Percentiles rank a stretch among this genome's conserved stretches.
phyloP scores from a whole-genome alignment of 2,329 filamentous ascomycete genomes.

The Alternaria postmessia region DNA sequence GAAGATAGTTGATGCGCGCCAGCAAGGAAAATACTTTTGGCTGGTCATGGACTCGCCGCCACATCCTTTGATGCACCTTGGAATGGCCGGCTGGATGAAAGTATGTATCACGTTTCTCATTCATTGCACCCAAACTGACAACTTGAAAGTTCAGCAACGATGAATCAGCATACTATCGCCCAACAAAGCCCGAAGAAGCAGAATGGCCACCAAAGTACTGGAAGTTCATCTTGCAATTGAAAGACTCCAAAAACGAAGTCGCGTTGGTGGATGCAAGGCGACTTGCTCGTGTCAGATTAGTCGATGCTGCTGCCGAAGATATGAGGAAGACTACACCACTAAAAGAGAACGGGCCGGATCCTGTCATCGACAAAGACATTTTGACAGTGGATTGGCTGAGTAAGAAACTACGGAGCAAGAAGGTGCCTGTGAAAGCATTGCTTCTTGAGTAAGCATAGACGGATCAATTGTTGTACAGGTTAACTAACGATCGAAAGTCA shows the following conservation, averaged over 20 bases:
- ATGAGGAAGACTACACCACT: slow-evolving; percentile 81
- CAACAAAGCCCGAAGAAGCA: slow-evolving; percentile 63
- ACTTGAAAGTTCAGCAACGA: slow-evolving; percentile 74
- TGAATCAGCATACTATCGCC: slow-evolving; percentile 81
- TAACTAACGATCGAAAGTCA: background rate
- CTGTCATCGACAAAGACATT: slow-evolving; percentile 79
- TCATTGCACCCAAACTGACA: background rate
- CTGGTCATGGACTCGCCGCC: slow-evolving; percentile 79
- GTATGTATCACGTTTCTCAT: background rate
- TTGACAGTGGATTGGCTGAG: slow-evolving; percentile 80
- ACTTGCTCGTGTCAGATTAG: slow-evolving; percentile 79
- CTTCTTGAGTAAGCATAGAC: slow-evolving; percentile 67
- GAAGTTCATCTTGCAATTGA: slow-evolving; percentile 82
- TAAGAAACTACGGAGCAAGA: slow-evolving; percentile 75
- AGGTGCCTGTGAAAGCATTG: slow-evolving; percentile 87
- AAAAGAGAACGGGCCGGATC: slow-evolving; percentile 92
- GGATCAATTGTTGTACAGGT: background rate
- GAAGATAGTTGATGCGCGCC: slow-evolving; percentile 74
- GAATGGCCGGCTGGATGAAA: slow-evolving; percentile 73
- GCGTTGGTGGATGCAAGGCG: slow-evolving; percentile 87
- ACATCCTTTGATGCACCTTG: slow-evolving; percentile 89
- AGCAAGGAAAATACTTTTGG: slow-evolving; percentile 98
- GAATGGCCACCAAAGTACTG: slow-evolving; percentile 89
- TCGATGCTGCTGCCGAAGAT: slow-evolving; percentile 78
- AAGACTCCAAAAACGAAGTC: slow-evolving; percentile 67